Percentiles rank a stretch among this genome's conserved stretches.
Evolutionary conservation across 805 yeast species (phyloP).

Genomic region (Zygosaccharomyces bisporus): DNA sequence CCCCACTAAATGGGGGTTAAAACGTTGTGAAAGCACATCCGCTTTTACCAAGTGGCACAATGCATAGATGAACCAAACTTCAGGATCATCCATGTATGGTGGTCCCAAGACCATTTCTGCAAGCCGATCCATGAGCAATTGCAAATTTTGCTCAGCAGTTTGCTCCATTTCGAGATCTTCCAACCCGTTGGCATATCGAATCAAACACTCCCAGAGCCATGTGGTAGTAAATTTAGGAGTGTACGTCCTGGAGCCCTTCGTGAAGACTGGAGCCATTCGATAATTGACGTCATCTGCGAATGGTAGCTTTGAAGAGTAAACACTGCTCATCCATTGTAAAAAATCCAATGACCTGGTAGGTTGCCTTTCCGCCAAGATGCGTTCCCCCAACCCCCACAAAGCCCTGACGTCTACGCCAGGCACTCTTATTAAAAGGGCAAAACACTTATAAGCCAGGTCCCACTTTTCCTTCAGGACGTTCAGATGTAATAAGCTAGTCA

Average conservation of each 20-base stretch:
- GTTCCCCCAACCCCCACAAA: conserved; percentile 63
- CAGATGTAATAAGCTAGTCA: conserved; percentile 47
- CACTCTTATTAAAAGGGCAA: conserved; percentile 46
- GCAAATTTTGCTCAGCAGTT: conserved; percentile 7
- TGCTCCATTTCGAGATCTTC: conserved; percentile 6
- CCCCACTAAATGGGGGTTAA: conserved; percentile 14
- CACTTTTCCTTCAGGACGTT: conserved; percentile 49
- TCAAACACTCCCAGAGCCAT: conserved; percentile 31
- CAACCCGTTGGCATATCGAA: conserved; percentile 11
- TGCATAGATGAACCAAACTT: conserved; percentile 32
- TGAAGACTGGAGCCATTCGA: conserved; percentile 29
- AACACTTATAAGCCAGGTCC: conserved; percentile 51
- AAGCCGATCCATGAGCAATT: conserved; percentile 25
- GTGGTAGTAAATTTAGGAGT: conserved; percentile 28
- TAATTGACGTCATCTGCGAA: conserved; percentile 26
- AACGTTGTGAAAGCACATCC: conserved; percentile 21
- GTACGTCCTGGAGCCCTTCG: conserved; percentile 31
- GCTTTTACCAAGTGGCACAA: conserved; percentile 30
- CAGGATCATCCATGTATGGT: conserved; percentile 35
- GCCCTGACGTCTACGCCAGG: conserved; percentile 50
- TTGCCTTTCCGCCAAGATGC: conserved; percentile 40
- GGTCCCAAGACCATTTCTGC: conserved; percentile 31
- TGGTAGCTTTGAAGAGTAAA: conserved; percentile 24
- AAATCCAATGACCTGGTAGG: conserved; percentile 21
- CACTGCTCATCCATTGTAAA: conserved; percentile 31